Evolutionary conservation across 768 basidiomycete species (phyloP).

Genomic region (Naganishia randhawae): DNA sequence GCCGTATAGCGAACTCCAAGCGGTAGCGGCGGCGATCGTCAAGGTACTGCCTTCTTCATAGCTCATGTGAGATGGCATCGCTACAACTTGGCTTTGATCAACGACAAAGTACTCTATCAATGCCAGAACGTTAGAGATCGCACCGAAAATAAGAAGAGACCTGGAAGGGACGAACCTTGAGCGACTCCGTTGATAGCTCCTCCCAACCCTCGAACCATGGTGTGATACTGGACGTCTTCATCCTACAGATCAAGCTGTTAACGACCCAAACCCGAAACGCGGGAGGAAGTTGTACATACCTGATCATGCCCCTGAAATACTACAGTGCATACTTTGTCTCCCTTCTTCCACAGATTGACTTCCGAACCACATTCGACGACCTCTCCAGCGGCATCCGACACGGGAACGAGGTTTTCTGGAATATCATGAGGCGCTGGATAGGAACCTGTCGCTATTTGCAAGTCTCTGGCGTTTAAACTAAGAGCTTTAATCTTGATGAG

Average conservation of each 20-base stretch:
- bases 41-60: conserved; percentile 66
- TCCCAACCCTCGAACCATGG: conserved; percentile 38
- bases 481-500: conserved; percentile 46
- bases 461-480: conserved; percentile 46
- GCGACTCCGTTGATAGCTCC: conserved; percentile 44
- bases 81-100: conserved; percentile 53
- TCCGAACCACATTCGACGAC: conserved; percentile 39
- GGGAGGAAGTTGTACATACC: conserved; percentile 24
- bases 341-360: conserved; percentile 41
- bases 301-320: conserved; percentile 42
- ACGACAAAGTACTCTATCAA: conserved; percentile 42
- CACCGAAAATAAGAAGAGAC: neutral
- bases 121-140: neutral
- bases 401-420: conserved; percentile 37
- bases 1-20: conserved; percentile 60
- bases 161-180: neutral
- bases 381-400: conserved; percentile 38
- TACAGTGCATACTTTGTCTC: conserved; percentile 39
- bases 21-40: conserved; percentile 63
- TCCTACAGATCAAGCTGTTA: conserved; percentile 26
- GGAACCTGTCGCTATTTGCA: conserved; percentile 43
- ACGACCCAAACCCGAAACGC: neutral
- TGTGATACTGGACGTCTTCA: conserved; percentile 38
- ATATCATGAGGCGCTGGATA: conserved; percentile 45
- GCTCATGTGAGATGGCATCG: conserved; percentile 60